A percentile compares a stretch with the other conserved stretches of the same genome.
These are phyloP conservation scores for Spiraea crenata DNA, from an alignment of 331 rosid genomes.

Conservation along the genomic window DNA sequence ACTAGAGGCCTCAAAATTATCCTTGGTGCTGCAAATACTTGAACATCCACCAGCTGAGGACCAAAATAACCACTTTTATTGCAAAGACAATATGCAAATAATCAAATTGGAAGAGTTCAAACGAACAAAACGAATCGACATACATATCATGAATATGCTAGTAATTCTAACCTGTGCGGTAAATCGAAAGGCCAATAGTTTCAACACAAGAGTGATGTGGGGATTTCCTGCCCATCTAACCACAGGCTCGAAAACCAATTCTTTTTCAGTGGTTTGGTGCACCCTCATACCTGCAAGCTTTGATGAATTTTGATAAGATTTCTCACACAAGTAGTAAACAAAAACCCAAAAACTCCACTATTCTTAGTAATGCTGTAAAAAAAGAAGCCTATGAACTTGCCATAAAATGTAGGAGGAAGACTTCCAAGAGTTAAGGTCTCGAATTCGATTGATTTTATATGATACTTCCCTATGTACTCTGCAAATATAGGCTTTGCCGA, in stretches of 20 bases:
- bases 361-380: too few species aligned
- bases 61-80: not conserved
- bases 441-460: slow-evolving; percentile 24
- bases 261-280: slow-evolving; percentile 31
- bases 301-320: slow-evolving; percentile 9
- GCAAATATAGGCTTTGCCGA: slow-evolving; percentile 22
- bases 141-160: not conserved
- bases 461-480: slow-evolving; percentile 20
- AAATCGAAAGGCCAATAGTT: slow-evolving; percentile 12
- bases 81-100: too few species aligned
- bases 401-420: slow-evolving; percentile 28
- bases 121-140: too few species aligned
- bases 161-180: slow-evolving; percentile 17
- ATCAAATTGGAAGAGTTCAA: too few species aligned
- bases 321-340: not conserved
- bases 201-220: slow-evolving; percentile 25
- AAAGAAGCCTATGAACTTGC: not conserved
- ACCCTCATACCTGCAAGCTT: slow-evolving; percentile 34
- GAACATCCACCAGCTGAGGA: slow-evolving; percentile 25
- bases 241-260: slow-evolving; percentile 23
- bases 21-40: slow-evolving; percentile 24
- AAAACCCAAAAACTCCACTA: too few species aligned
- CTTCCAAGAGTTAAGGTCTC: slow-evolving; percentile 28
- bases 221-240: slow-evolving; percentile 43
- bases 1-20: slow-evolving; percentile 28